Evolutionary conservation across 2,329 filamentous ascomycete genomes (phyloP).

Genomic region (Alternaria alternata): DNA sequence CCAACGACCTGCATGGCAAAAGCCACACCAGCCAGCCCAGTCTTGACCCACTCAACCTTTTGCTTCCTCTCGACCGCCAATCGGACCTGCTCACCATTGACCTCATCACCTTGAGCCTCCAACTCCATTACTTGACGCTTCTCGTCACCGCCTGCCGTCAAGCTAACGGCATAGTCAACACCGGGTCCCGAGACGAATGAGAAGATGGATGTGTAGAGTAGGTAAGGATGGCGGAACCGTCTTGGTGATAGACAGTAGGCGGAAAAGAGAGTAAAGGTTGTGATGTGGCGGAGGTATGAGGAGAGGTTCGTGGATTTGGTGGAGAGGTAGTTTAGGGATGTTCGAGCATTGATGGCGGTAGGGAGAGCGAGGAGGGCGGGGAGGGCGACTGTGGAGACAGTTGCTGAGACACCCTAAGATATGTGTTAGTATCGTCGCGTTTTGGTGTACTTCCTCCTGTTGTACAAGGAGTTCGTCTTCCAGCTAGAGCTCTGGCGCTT

Average conservation of each 20-base stretch:
- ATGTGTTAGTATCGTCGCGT: conserved; percentile 6
- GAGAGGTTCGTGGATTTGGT: conserved; percentile 61
- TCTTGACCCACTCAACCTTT: conserved; percentile 53
- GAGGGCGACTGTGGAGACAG: conserved; percentile 77
- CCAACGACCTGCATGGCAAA: conserved; percentile 59
- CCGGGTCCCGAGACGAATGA: conserved; percentile 58
- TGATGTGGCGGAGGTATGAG: conserved; percentile 72
- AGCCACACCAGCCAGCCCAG: conserved; percentile 52
- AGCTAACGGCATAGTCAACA: conserved; percentile 48
- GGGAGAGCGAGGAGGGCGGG: conserved; percentile 83
- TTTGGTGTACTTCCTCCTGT: background rate
- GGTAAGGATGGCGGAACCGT: conserved; percentile 82
- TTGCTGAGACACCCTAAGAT: conserved; percentile 85
- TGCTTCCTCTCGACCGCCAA: conserved; percentile 54
- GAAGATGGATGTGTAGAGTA: conserved; percentile 82
- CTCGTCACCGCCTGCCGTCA: conserved; percentile 33
- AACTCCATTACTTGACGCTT: conserved; percentile 35
- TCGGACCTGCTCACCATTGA: conserved; percentile 61
- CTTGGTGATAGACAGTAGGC: conserved; percentile 80
- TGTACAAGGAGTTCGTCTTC: background rate
- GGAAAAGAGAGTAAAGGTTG: conserved; percentile 75
- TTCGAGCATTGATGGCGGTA: conserved; percentile 75
- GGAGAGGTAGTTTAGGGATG: conserved; percentile 65
- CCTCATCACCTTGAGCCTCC: conserved; percentile 51
- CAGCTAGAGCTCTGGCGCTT: conserved; percentile 10